Evolutionary conservation across 257 asterid species (phyloP).

Genomic region (Avicennia marina): DNA sequence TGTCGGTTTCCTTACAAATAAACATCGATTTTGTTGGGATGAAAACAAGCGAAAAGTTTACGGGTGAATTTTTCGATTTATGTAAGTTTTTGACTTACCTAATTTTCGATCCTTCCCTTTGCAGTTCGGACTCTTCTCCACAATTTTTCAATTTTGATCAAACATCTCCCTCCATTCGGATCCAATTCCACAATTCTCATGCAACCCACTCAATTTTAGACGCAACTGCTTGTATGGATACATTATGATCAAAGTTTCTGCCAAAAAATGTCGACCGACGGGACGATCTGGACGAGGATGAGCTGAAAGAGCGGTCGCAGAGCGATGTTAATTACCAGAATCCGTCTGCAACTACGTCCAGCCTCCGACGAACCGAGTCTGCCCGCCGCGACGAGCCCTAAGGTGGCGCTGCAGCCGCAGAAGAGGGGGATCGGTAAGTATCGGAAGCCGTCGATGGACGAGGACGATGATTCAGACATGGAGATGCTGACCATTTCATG

Average conservation of each 20-base stretch:
- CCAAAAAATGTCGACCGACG: conserved; percentile 67
- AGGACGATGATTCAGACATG: conserved; percentile 92
- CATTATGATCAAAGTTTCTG: conserved; percentile 1
- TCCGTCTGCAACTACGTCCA: conserved; percentile 68
- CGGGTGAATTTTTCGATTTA: no score
- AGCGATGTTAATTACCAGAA: conserved; percentile 64
- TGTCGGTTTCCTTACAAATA: no score
- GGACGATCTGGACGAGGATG: conserved; percentile 87
- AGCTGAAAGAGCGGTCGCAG: conserved; percentile 74
- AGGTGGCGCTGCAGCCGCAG: conserved; percentile 34
- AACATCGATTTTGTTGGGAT: no score
- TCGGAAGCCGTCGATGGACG: conserved; percentile 42
- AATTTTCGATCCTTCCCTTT: conserved; percentile 22
- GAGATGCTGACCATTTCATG: conserved; percentile 96
- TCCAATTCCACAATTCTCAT: conserved; percentile 25
- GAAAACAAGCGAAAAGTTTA: no score
- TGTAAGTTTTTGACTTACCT: no score
- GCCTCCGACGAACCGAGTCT: conserved; percentile 60
- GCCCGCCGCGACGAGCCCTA: conserved; percentile 24
- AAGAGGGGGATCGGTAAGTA: conserved; percentile 34
- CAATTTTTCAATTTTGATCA: conserved; percentile 14
- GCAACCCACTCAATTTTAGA: conserved; percentile 3
- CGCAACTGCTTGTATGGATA: conserved; percentile 8
- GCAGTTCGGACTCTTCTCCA: conserved; percentile 4
- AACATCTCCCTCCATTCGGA: conserved; percentile 19